A percentile compares a stretch with the other conserved stretches of the same genome.
phyloP scores from a whole-genome alignment of 495 filamentous ascomycete genomes.

The Thozetella sp. region DNA sequence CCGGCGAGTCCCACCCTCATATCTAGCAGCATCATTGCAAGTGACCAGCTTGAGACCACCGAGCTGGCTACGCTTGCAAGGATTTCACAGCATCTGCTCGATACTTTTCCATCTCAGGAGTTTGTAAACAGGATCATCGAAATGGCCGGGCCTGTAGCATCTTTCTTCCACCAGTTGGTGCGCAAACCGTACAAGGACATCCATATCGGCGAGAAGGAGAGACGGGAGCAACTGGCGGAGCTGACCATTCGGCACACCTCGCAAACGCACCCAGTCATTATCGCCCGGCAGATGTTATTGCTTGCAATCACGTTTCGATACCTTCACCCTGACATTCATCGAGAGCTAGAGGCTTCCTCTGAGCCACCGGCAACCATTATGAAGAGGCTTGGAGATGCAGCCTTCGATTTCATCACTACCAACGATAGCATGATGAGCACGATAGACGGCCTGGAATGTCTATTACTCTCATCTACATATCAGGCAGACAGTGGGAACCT shows the following conservation, averaged over 20 bases:
- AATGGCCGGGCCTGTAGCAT: not conserved
- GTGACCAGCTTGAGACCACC: not conserved
- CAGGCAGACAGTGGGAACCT: not conserved
- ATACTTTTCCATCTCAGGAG: not conserved
- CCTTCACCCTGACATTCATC: not conserved
- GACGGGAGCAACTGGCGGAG: not conserved
- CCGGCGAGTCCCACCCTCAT: not conserved
- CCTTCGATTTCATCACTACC: too few species aligned
- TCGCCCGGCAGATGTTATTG: too few species aligned
- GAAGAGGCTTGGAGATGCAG: too few species aligned
- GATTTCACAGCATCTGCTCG: not conserved
- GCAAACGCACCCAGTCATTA: too few species aligned
- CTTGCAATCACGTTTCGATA: too few species aligned
- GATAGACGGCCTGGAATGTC: too few species aligned
- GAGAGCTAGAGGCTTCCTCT: too few species aligned
- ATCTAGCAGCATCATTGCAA: not conserved
- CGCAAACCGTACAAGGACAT: not conserved
- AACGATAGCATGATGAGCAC: too few species aligned
- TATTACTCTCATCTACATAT: too few species aligned
- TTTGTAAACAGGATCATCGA: not conserved
- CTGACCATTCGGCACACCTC: not conserved
- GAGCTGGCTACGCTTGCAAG: not conserved
- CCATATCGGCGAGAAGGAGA: too few species aligned
- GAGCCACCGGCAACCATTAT: too few species aligned
- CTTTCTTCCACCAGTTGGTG: not conserved